phyloP scores from a whole-genome alignment of 2,329 filamentous ascomycete species.

The Aspergillus fumigatiaffinis region DNA sequence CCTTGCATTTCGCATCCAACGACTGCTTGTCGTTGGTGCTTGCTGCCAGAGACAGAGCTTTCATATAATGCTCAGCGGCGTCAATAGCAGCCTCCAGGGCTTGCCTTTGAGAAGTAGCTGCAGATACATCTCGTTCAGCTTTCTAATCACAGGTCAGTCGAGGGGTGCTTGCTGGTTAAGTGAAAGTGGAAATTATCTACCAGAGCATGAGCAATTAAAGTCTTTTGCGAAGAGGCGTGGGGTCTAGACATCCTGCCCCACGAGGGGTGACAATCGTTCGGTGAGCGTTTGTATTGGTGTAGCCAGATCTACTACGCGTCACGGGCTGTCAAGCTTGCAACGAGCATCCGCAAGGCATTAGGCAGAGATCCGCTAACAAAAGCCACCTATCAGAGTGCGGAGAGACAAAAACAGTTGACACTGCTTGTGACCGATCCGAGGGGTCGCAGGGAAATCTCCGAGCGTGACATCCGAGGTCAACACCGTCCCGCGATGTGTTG shows the following conservation, averaged over 20 bases:
- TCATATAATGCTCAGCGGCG: slow-evolving; percentile 78
- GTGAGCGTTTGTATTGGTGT: slow-evolving; percentile 1
- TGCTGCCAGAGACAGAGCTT: slow-evolving; percentile 62
- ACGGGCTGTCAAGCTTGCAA: slow-evolving; percentile 7
- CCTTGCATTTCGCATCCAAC: slow-evolving; percentile 65
- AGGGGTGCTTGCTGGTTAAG: background rate
- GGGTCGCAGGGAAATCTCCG: slow-evolving; percentile 9
- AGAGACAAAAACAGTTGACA: background rate
- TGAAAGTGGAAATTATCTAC: slow-evolving; percentile 18
- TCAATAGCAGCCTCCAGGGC: slow-evolving; percentile 72
- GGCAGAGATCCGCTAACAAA: background rate
- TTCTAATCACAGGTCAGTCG: slow-evolving; percentile 41
- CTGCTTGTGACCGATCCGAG: slow-evolving; percentile 9
- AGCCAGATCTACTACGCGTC: slow-evolving; percentile 5
- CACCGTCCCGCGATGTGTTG: background rate
- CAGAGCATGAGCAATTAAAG: slow-evolving; percentile 28
- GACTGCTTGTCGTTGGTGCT: slow-evolving; percentile 60
- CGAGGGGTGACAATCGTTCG: slow-evolving; percentile 4
- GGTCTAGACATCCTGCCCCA: slow-evolving; percentile 28
- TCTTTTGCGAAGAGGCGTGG: slow-evolving; percentile 21
- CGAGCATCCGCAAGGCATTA: background rate
- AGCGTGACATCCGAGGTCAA: slow-evolving; percentile 16
- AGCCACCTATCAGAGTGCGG: slow-evolving; percentile 8
- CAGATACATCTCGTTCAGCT: slow-evolving; percentile 51
- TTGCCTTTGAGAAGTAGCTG: slow-evolving; percentile 53